Percentiles rank a stretch among this genome's conserved stretches.
Evolutionary conservation across 345 rosid species (phyloP).

Genomic region (Citrus maxima): DNA sequence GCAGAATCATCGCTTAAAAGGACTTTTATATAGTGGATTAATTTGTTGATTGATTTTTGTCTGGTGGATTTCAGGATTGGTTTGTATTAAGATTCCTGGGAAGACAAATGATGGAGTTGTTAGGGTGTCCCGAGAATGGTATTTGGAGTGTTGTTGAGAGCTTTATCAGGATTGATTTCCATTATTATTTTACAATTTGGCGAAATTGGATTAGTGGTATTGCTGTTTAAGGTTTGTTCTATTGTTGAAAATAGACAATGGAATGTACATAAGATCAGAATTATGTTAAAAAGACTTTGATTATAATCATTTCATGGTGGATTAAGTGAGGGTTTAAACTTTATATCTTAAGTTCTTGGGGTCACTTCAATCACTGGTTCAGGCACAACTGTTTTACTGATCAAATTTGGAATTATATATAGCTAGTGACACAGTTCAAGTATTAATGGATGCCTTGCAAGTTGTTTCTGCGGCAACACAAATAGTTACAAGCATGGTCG

Average conservation of each 20-base stretch:
- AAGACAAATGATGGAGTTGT: not conserved
- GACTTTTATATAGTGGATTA: not conserved
- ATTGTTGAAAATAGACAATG: not conserved
- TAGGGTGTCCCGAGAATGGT: not conserved
- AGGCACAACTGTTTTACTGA: not conserved
- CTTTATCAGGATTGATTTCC: not conserved
- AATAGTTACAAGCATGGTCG: slow-evolving; percentile 27
- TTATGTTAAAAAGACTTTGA: not conserved
- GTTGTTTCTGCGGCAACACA: slow-evolving; percentile 23
- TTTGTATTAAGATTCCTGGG: not conserved
- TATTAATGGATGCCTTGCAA: slow-evolving; percentile 30
- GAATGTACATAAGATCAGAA: not conserved
- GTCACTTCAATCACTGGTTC: not conserved
- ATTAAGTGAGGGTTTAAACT: not conserved
- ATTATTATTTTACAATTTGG: not conserved
- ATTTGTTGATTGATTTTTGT: not conserved
- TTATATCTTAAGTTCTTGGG: not conserved
- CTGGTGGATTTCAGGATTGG: not conserved
- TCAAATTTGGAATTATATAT: not conserved
- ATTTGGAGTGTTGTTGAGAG: not conserved
- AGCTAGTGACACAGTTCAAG: not conserved
- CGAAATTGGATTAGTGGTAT: not conserved
- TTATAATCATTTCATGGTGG: not conserved
- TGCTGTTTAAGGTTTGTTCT: not conserved
- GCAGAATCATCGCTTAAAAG: not conserved